Evolutionary conservation across 495 filamentous ascomycete species (phyloP).

Genomic region (Xylaria acuta): DNA sequence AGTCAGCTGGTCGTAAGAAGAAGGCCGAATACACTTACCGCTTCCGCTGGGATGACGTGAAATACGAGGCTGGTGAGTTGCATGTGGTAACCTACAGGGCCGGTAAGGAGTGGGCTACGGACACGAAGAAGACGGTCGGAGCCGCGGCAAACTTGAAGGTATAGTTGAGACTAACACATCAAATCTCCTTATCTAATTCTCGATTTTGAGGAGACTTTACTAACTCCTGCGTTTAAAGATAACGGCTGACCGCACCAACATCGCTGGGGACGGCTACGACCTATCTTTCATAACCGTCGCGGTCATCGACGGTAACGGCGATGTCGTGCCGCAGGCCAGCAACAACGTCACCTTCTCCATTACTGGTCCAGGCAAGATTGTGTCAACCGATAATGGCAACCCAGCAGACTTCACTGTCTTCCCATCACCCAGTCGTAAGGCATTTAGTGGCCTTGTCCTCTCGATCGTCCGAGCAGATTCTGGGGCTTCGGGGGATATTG

Average conservation of each 20-base stretch:
- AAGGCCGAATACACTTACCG: slow-evolving; percentile 45
- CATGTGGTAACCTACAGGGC: slow-evolving; percentile 52
- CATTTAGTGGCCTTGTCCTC: slow-evolving; percentile 51
- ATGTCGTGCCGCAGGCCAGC: slow-evolving; percentile 44
- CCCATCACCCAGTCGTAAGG: slow-evolving; percentile 49
- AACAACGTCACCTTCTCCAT: slow-evolving; percentile 50
- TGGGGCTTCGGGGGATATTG: slow-evolving; percentile 42
- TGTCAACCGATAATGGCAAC: slow-evolving; percentile 57
- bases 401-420: slow-evolving; percentile 52
- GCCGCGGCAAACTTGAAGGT: slow-evolving; percentile 40
- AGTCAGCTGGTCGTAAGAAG: slow-evolving; percentile 45
- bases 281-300: slow-evolving; percentile 51
- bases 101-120: slow-evolving; percentile 49
- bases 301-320: slow-evolving; percentile 49
- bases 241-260: slow-evolving; percentile 44
- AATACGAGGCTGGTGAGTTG: slow-evolving; percentile 52
- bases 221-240: slow-evolving; percentile 15
- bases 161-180: not conserved
- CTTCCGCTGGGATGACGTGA: slow-evolving; percentile 56
- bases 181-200: not conserved
- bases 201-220: not conserved
- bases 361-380: slow-evolving; percentile 47
- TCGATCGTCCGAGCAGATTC: slow-evolving; percentile 46
- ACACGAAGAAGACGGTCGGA: slow-evolving; percentile 45
- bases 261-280: slow-evolving; percentile 50